Evolutionary conservation across 2,329 filamentous ascomycete genomes (phyloP).

Genomic region (Pseudogymnoascus sp.): DNA sequence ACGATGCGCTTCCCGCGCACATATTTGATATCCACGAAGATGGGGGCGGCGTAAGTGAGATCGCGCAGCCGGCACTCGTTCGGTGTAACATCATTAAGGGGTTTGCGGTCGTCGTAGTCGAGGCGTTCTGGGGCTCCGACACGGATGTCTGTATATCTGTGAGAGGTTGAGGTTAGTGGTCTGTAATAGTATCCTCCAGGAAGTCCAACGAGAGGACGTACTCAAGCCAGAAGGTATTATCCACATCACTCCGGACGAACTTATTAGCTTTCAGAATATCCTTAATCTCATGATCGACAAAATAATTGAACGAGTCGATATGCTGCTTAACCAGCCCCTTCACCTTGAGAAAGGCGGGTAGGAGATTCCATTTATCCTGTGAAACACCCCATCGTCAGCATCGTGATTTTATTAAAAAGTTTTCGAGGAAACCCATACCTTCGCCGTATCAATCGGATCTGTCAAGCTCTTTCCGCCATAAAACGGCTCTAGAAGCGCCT

Average conservation of each 20-base stretch:
- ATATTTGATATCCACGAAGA: conserved; percentile 87
- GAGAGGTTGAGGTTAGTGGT: conserved; percentile 7
- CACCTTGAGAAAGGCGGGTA: conserved; percentile 96
- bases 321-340: conserved; percentile 90
- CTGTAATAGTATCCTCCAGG: neutral
- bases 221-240: conserved; percentile 87
- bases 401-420: conserved; percentile 11
- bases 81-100: conserved; percentile 71
- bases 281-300: conserved; percentile 92
- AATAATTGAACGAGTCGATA: conserved; percentile 93
- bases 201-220: conserved; percentile 21
- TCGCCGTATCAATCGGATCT: conserved; percentile 61
- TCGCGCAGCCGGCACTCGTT: conserved; percentile 95
- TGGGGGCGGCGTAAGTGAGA: conserved; percentile 95
- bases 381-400: conserved; percentile 32
- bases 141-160: conserved; percentile 72
- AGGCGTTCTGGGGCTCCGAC: conserved; percentile 73
- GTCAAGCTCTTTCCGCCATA: conserved; percentile 61
- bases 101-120: conserved; percentile 64
- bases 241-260: conserved; percentile 82
- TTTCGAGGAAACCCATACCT: conserved; percentile 18
- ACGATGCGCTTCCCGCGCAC: conserved; percentile 71
- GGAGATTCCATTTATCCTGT: conserved; percentile 90
- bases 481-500: conserved; percentile 59
- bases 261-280: conserved; percentile 91